Conservation (phyloP, 441 rosid species). For the Rhodomyrtus psidioides region DNA sequence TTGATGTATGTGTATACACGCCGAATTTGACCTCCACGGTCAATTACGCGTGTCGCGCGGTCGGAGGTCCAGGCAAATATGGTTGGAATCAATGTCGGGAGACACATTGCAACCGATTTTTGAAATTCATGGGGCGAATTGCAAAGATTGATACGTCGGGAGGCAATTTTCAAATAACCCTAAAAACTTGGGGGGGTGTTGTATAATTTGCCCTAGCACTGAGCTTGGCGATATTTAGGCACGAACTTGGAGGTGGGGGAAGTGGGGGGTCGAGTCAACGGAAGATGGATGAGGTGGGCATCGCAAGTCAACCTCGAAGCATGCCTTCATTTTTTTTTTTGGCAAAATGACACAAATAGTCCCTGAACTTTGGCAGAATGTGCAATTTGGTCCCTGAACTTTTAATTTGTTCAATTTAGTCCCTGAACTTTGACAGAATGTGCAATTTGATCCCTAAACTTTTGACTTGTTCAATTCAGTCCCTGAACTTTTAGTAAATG, state of each 20-base stretch:
- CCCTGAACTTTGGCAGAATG: no score
- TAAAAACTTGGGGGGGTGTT: not conserved
- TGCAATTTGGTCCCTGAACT: no score
- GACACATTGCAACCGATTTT: not conserved
- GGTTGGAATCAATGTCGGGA: not conserved
- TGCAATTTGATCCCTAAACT: no score
- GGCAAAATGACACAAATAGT: no score
- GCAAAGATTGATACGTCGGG: not conserved
- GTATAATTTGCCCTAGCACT: not conserved
- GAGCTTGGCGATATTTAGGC: not conserved
- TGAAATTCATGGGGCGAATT: not conserved
- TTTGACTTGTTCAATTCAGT: no score
- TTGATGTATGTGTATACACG: no score
- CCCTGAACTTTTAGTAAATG: no score
- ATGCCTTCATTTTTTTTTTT: not conserved
- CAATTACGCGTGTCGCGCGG: not conserved
- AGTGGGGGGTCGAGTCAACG: not conserved
- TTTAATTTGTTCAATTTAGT: no score
- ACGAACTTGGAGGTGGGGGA: not conserved
- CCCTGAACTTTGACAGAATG: no score
- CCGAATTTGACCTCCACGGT: not conserved
- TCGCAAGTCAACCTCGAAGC: not conserved
- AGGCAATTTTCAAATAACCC: fast-evolving
- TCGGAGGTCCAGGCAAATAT: not conserved
- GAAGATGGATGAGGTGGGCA: not conserved